Percentiles rank a stretch among this genome's conserved stretches.
phyloP scores from a whole-genome alignment of 768 basidiomycete genomes.

The Pleurotus sapidus region DNA sequence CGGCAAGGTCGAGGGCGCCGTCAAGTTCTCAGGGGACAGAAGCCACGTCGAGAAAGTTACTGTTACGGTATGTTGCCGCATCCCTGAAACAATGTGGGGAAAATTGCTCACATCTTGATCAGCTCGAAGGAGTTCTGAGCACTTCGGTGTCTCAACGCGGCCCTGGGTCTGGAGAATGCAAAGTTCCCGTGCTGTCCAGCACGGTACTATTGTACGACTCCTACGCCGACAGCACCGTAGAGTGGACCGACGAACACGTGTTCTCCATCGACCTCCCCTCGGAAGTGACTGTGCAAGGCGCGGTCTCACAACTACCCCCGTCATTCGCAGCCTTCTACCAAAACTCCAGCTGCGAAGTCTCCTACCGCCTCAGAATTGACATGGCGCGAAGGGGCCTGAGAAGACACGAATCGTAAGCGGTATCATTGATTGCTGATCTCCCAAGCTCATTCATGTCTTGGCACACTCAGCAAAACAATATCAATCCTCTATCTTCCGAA shows the following conservation, averaged over 20 bases:
- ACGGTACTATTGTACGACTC: conserved; percentile 25
- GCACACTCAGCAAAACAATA: conserved; percentile 22
- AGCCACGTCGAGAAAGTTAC: conserved; percentile 34
- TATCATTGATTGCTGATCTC: background rate
- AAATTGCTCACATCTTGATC: conserved; percentile 4
- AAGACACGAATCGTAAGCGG: conserved; percentile 36
- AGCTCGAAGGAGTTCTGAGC: conserved; percentile 36
- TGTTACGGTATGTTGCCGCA: conserved; percentile 28
- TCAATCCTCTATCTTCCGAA: conserved; percentile 43
- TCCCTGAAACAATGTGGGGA: background rate
- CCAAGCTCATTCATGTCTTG: too few species aligned
- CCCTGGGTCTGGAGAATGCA: conserved; percentile 21
- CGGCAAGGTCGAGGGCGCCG: conserved; percentile 35
- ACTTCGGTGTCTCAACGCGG: conserved; percentile 28
- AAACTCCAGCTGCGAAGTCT: conserved; percentile 28
- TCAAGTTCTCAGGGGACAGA: conserved; percentile 30
- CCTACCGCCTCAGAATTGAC: conserved; percentile 34
- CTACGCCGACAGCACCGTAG: conserved; percentile 9
- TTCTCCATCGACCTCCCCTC: conserved; percentile 40
- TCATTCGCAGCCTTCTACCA: conserved; percentile 27
- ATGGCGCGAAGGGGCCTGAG: conserved; percentile 35
- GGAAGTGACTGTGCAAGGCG: conserved; percentile 22
- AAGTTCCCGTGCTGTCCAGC: conserved; percentile 21
- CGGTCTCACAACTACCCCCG: conserved; percentile 31
- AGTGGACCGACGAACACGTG: conserved; percentile 22